Base-by-base conservation (phyloP, 441 rosid species). In the Pelargonium australe region DNA sequence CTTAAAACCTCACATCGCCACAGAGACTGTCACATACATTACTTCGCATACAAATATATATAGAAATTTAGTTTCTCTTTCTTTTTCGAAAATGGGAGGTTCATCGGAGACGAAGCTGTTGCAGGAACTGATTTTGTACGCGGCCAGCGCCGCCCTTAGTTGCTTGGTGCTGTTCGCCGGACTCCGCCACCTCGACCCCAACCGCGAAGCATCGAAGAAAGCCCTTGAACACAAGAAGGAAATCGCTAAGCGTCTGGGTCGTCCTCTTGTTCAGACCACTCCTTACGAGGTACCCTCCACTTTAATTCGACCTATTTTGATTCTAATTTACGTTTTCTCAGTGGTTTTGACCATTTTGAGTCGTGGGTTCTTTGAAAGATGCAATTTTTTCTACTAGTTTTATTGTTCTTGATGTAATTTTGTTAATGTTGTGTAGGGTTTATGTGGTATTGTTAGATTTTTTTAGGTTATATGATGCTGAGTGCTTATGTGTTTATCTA, bases 111-210 rank as follows among this genome's bases (percentile, higher is more conserved):
- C 74, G 68, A 75, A 63, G 65, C 25, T 70, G 25, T 41, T 70
- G 64, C 74, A 75, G 61, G 70, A 75, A 23, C 71, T 75, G 64
- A 61, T 75, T 51, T 68, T 75, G 53, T 70, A 70, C 68, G 78
- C 78, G 25, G 78, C 78, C 51, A 75, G 78, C 74, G 78, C 78
- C 34, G 78, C 74, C 14, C 64, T 75, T 28, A 70, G 78, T 45
- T 75, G 71, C 74, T 69, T 75, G 37, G 78, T 70, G 34, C 55
- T 75, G 37, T 70, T 75, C 71, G 78, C 65, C 9, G 78, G 74
- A 16, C 78, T 70, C 58, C 74, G 78, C 4, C 78, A 70, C 44
- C 74, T 75, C 60, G 74, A 75, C 74, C 78, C 78, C 49, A 75
- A 75, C 68, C 78, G 78, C 2, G 78, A 70, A 66, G 71, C 68